phyloP scores from a whole-genome alignment of 2,329 filamentous ascomycete genomes.

The Chaetomium sp. region DNA sequence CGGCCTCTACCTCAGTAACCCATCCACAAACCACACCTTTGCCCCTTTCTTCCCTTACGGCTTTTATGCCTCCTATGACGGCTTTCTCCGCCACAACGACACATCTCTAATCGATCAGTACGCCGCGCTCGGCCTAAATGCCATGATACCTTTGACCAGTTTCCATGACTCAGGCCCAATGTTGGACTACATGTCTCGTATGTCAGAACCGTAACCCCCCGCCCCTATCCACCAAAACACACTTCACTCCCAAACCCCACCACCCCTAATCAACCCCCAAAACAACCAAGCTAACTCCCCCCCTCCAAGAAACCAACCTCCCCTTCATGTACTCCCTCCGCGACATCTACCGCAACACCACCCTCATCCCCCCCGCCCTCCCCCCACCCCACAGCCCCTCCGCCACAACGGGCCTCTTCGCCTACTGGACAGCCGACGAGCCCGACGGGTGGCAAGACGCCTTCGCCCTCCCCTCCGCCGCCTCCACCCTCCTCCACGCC shows the following conservation, averaged over 20 bases:
- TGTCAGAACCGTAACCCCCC: not conserved
- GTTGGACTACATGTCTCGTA: conserved; percentile 43
- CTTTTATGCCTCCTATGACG: conserved; percentile 48
- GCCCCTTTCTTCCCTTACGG: conserved; percentile 49
- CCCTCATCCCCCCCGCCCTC: conserved; percentile 36
- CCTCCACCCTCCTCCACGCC: conserved; percentile 49
- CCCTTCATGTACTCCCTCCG: conserved; percentile 51
- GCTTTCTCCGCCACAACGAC: conserved; percentile 47
- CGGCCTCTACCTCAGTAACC: conserved; percentile 46
- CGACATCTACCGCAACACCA: conserved; percentile 48
- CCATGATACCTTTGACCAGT: conserved; percentile 48
- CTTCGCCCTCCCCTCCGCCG: conserved; percentile 48
- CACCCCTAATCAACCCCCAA: no score
- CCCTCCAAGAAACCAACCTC: conserved; percentile 37
- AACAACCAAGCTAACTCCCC: not conserved
- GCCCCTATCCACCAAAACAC: no score
- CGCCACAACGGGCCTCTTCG: conserved; percentile 45
- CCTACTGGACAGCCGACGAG: conserved; percentile 52
- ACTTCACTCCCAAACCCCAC: not conserved
- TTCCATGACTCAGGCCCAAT: conserved; percentile 43
- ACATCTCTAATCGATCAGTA: conserved; percentile 42
- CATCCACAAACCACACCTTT: conserved; percentile 42
- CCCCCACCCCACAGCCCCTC: conserved; percentile 45
- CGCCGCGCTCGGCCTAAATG: conserved; percentile 46
- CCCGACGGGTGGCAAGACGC: conserved; percentile 60